Evolutionary conservation across 495 filamentous ascomycete species (phyloP), one percentile per base, ranked within the genome.

Genomic region (Staphylotrichum longicolle): DNA sequence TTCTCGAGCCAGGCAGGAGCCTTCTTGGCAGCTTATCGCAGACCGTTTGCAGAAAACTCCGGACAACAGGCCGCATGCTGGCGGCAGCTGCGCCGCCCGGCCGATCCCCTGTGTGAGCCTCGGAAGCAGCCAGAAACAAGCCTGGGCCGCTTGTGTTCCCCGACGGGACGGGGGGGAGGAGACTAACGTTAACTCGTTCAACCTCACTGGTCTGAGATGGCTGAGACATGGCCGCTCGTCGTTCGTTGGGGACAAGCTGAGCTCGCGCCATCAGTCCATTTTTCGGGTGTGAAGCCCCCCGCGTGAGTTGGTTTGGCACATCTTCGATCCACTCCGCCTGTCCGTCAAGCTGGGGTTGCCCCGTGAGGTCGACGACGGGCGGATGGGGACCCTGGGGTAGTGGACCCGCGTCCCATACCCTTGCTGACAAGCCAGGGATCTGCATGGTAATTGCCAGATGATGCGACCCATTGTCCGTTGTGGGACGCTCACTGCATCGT

Each of bases 361-460:
- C 30, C 10, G 34, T 7, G 37, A 39, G 44, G 41, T 32, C 32
- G 20, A 45, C 34, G 15, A 27, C 46, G 10, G 37, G 47, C 46
- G 35, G 58, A 39, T 53, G 30, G 50, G 35, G 20, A 8, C 5
- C 7, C 14, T 41, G 56, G 61, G 64, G 56, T 12, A 53, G 54
- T 46, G 48, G 45, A 58, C 33, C 49, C 34, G 32, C 30, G 57
- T 34, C 48, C 47, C 30, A 59, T 11, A 44, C 35, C 49, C 49
- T 42, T 60, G 57, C 37, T 35, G 35, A 46, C 39, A 7, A 47
- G 44, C 35, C 53, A 54, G 12, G 51, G 63, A 65, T 61, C 58
- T 60, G 63, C 63, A 65, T 52, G 53, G 52, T 20, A 61, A 56
- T 56, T 60, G 48, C 62, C 62, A 63, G 39, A 64, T 47, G 41